These are phyloP conservation scores for Jasminum sambac DNA, from an alignment of 257 asterid species.

Conservation along the genomic window DNA sequence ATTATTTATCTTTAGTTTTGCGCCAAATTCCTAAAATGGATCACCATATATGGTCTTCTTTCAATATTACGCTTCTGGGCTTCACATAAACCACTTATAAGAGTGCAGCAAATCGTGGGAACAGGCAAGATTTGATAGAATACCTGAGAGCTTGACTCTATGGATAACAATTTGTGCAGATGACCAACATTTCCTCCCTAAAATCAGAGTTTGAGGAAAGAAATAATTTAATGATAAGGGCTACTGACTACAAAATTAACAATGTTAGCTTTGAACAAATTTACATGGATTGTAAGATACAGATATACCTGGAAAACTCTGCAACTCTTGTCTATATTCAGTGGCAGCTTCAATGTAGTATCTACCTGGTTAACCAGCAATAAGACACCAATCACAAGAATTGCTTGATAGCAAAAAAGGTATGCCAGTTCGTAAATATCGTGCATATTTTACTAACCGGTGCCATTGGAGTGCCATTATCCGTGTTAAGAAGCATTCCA, in stretches of 20 bases:
- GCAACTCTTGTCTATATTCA: slow-evolving; percentile 54
- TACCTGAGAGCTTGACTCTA: slow-evolving; percentile 99
- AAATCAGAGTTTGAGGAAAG: slow-evolving; percentile 31
- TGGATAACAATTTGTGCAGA: slow-evolving; percentile 76
- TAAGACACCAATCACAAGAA: neutral
- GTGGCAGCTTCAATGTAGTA: slow-evolving; percentile 59
- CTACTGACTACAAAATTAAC: neutral
- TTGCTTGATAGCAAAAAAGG: slow-evolving; percentile 9
- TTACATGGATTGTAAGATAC: slow-evolving; percentile 13
- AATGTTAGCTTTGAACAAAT: slow-evolving; percentile 20
- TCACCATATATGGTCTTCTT: slow-evolving; percentile 10
- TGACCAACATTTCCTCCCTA: slow-evolving; percentile 99
- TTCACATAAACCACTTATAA: neutral
- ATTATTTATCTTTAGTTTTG: slow-evolving; percentile 5
- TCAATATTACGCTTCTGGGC: neutral
- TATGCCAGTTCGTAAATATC: neutral
- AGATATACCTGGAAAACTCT: slow-evolving; percentile 78
- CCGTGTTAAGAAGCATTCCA: slow-evolving; percentile 25
- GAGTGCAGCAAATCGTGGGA: slow-evolving; percentile 15
- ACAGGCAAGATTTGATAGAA: slow-evolving; percentile 4
- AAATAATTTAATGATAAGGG: slow-evolving; percentile 5
- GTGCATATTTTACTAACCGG: slow-evolving; percentile 53
- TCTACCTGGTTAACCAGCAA: slow-evolving; percentile 61
- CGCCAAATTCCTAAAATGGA: slow-evolving; percentile 5
- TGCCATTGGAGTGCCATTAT: slow-evolving; percentile 97